Conservation (phyloP, 148 eudicot species). For the Dianthus caryophyllus region DNA sequence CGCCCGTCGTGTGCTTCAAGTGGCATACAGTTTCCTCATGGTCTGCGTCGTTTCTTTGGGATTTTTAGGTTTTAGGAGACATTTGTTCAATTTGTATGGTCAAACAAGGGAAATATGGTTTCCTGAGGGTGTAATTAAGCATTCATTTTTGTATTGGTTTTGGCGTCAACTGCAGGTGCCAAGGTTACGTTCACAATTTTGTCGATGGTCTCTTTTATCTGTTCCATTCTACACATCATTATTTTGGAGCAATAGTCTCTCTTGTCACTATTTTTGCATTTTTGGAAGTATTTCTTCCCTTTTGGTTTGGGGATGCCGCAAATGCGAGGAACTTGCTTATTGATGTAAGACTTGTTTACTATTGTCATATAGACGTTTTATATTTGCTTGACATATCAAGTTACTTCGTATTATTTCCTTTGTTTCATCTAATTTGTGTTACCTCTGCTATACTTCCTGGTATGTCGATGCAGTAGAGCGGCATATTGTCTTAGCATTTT, state of each 20-base stretch:
- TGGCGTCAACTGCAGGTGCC: not conserved
- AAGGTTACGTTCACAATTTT: slow-evolving; percentile 6
- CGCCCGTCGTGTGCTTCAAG: slow-evolving; percentile 7
- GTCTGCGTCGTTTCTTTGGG: slow-evolving; percentile 5
- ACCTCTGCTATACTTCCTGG: too few relatives aligned
- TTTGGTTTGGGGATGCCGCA: not conserved
- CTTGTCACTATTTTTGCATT: not conserved
- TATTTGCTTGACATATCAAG: not conserved
- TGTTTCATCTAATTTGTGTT: too few relatives aligned
- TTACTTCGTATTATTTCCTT: too few relatives aligned
- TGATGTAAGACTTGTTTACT: not conserved
- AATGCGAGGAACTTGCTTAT: not conserved
- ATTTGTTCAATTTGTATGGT: slow-evolving; percentile 3
- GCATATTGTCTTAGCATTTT: too few relatives aligned
- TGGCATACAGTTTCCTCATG: slow-evolving; percentile 1
- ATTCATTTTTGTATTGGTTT: not conserved
- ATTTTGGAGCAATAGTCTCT: not conserved
- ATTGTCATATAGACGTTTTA: not conserved
- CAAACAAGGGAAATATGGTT: slow-evolving; percentile 1
- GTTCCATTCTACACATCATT: slow-evolving; percentile 2
- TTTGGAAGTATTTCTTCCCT: not conserved
- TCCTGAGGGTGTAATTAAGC: slow-evolving; percentile 7
- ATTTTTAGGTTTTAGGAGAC: not conserved
- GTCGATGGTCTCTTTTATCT: not conserved
- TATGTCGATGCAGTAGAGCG: too few relatives aligned